A percentile compares a stretch with the other conserved stretches of the same genome.
Evolutionary conservation across 1,139 yeast species (phyloP).

Genomic region (Taphrina deformans): DNA sequence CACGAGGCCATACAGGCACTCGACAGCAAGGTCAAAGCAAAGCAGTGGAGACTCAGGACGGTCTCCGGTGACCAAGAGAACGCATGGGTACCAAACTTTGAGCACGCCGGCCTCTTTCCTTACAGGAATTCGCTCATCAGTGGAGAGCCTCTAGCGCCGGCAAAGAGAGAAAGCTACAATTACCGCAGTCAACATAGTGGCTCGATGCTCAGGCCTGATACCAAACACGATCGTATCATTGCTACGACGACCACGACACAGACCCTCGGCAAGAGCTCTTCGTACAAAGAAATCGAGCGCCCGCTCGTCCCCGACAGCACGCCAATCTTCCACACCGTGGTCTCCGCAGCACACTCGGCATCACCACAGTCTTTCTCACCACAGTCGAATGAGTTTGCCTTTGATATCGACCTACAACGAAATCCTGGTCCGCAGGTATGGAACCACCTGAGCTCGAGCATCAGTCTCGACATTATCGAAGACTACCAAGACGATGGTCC

Average conservation of each 20-base stretch:
- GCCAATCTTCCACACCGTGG: neutral
- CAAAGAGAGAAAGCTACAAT: neutral
- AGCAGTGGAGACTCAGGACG: neutral
- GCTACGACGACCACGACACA: slow-evolving; percentile 18
- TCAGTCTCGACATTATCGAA: slow-evolving; percentile 7
- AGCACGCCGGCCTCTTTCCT: neutral
- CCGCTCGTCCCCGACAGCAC: neutral
- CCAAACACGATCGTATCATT: neutral
- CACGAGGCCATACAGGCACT: neutral
- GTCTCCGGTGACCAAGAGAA: neutral
- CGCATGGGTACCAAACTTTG: neutral
- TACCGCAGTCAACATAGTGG: neutral
- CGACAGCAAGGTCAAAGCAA: neutral
- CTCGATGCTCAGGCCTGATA: neutral
- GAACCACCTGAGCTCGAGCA: neutral
- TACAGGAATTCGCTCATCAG: neutral
- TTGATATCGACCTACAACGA: neutral
- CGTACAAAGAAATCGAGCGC: neutral
- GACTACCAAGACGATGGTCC: slow-evolving; percentile 2
- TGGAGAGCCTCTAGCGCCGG: neutral
- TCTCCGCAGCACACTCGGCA: slow-evolving; percentile 5
- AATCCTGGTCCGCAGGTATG: slow-evolving; percentile 2
- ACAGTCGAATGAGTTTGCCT: neutral
- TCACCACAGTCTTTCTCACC: neutral
- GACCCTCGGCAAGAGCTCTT: slow-evolving; percentile 1